Base-by-base conservation (phyloP, 2,329 filamentous ascomycete species). In the Dothideomycetes sp. region DNA sequence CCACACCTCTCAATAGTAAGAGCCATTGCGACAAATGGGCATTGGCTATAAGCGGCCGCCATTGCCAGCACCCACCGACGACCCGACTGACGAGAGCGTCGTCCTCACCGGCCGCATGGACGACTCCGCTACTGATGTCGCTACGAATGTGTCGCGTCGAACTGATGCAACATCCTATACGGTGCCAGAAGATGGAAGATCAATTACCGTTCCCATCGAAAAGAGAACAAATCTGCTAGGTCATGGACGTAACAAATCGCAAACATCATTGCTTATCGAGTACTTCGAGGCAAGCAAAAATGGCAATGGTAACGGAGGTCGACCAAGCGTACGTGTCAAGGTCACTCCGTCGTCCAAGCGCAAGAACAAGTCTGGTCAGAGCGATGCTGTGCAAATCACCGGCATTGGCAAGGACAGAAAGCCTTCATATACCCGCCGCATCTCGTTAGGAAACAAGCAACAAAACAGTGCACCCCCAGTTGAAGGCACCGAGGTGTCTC, bases 221-320 rank as follows among this genome's bases (percentile, higher is more conserved):
- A 83, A 61, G 74, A 77, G 63, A 52, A 51, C 47, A 34, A 19
- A 45, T 44, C 64, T 69, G 47, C 58, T 64, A 70, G 45, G 61
- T 59, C 60, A 62, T 70, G 61, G 58, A 61, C 66, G 55, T 56
- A 63, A 55, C 61, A 73, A 75, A 52, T 94, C 85, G 34, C 87
- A 94, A 65, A 94, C 88, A 29, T 93, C 85, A 41, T 71, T 95
- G 49, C 70, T 95, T 52, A 95, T 95, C 54, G 88, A 95, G 64
- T 94, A 94, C 62, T 95, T 93, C 55, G 88, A 94, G 64, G 84
- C 79, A 49, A 77, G 80, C 47, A 88, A 84, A 59, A 65, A 73
- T 41, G 70, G 69, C 51, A 69, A 62, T 53, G 70, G 64, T 53
- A 65, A 69, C 24, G 73, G 77, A 51, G 80, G 82, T 52, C 79